These are phyloP conservation scores for Blastobotrys capitulatus DNA, from an alignment of 1,139 yeast genomes.

Conservation along the genomic window DNA sequence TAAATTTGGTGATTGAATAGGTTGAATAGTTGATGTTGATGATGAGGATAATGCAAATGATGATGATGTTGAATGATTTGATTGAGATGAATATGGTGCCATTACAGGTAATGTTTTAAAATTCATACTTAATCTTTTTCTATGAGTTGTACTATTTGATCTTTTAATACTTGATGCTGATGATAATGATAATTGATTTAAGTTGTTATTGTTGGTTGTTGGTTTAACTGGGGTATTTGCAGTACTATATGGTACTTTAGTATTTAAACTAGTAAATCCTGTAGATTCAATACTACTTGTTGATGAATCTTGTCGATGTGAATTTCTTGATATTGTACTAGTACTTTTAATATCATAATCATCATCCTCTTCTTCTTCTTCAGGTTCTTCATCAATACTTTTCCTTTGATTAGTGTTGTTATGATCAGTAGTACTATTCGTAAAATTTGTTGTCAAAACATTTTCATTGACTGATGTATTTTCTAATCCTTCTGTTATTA, in stretches of 20 bases:
- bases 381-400: neutral
- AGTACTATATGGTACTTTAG: too few species aligned
- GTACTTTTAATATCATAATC: neutral
- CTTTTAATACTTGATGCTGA: neutral
- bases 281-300: conserved; percentile 7
- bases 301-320: conserved; percentile 7
- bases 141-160: conserved; percentile 1
- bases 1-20: neutral
- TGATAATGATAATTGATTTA: neutral
- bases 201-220: neutral
- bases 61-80: neutral
- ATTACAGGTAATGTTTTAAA: conserved; percentile 26
- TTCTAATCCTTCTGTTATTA: neutral
- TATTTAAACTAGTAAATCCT: neutral
- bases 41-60: neutral
- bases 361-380: neutral
- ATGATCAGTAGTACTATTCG: too few species aligned
- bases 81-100: conserved; percentile 3
- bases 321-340: neutral
- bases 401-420: too few species aligned
- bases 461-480: neutral
- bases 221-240: neutral
- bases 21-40: neutral
- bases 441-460: neutral
- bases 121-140: conserved; percentile 25